Evolutionary conservation across 139 green algal genomes (phyloP).

Genomic region (Chlamydomonas schloesseri): DNA sequence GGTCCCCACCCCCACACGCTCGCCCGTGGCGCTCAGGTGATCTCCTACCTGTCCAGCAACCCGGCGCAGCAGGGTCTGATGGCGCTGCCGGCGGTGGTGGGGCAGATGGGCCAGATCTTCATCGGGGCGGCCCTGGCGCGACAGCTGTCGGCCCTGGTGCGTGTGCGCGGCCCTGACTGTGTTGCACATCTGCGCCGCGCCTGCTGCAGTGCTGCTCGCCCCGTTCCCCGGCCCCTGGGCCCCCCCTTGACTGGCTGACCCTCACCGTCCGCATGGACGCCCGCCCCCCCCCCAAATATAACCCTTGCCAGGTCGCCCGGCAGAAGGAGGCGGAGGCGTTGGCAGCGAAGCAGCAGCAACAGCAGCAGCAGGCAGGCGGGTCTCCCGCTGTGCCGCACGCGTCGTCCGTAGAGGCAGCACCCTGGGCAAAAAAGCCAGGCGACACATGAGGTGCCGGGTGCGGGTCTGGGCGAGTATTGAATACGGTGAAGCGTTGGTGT

Average conservation of each 20-base stretch:
- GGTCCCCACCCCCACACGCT: background rate
- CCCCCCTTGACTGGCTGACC: no score
- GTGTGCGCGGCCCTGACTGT: background rate
- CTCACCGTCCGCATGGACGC: no score
- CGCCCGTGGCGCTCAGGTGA: background rate
- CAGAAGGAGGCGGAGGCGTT: background rate
- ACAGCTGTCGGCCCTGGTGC: background rate
- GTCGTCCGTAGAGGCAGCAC: no score
- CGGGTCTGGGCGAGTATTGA: no score
- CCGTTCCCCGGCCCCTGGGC: no score
- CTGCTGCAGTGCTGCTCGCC: no score
- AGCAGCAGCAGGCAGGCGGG: no score
- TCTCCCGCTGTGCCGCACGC: no score
- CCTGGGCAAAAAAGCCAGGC: no score
- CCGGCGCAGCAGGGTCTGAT: slow-evolving; percentile 51
- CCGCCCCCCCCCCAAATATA: background rate
- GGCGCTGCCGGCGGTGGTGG: slow-evolving; percentile 56
- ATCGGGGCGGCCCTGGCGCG: slow-evolving; percentile 22
- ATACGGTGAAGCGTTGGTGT: no score
- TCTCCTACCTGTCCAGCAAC: slow-evolving; percentile 2
- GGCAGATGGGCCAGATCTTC: slow-evolving; percentile 56
- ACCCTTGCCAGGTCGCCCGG: background rate
- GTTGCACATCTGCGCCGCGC: no score
- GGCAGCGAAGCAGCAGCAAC: background rate
- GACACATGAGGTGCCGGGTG: no score